Evolutionary conservation across 2,329 filamentous ascomycete species (phyloP).

Genomic region (Diplodia sapinea): DNA sequence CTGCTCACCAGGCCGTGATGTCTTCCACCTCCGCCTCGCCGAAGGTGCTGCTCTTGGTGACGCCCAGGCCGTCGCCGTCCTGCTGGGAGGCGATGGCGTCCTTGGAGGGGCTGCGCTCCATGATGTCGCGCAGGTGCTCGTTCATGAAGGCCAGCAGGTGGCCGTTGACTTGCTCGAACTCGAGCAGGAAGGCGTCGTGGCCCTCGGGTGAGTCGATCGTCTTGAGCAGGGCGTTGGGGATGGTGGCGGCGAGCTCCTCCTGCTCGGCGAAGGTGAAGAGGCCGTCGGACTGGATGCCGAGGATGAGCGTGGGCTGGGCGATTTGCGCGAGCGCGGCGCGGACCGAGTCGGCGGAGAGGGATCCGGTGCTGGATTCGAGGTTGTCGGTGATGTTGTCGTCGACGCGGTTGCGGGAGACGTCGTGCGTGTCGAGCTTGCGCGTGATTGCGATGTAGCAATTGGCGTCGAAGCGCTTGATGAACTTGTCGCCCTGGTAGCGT

Average conservation of each 20-base stretch:
- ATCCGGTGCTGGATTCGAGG: constrained; percentile 38
- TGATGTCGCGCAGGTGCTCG: constrained; percentile 85
- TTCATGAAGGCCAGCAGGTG: constrained; percentile 85
- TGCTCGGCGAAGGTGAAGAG: constrained; percentile 98
- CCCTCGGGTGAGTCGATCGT: constrained; percentile 94
- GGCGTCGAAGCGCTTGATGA: constrained; percentile 94
- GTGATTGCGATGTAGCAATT: constrained; percentile 99
- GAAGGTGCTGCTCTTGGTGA: constrained; percentile 89
- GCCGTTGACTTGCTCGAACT: constrained; percentile 95
- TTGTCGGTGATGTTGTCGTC: constrained; percentile 35
- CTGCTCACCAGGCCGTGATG: constrained; percentile 85
- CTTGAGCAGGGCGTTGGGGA: constrained; percentile 77
- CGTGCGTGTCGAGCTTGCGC: constrained; percentile 95
- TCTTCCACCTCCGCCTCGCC: constrained; percentile 96
- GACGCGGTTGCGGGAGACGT: constrained; percentile 79
- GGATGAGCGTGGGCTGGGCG: constrained; percentile 84
- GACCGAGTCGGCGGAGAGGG: constrained; percentile 45
- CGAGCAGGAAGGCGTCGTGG: constrained; percentile 93
- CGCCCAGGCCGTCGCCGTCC: constrained; percentile 56
- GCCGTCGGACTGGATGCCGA: constrained; percentile 94
- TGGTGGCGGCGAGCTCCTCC: constrained; percentile 82
- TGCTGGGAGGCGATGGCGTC: constrained; percentile 40
- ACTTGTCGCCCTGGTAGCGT: constrained; percentile 94
- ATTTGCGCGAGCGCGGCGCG: constrained; percentile 79
- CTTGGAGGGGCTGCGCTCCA: constrained; percentile 61